Evolutionary conservation across 768 basidiomycete species (phyloP), one percentile per base, ranked within the genome.

Genomic region (Suillus subaureus): DNA sequence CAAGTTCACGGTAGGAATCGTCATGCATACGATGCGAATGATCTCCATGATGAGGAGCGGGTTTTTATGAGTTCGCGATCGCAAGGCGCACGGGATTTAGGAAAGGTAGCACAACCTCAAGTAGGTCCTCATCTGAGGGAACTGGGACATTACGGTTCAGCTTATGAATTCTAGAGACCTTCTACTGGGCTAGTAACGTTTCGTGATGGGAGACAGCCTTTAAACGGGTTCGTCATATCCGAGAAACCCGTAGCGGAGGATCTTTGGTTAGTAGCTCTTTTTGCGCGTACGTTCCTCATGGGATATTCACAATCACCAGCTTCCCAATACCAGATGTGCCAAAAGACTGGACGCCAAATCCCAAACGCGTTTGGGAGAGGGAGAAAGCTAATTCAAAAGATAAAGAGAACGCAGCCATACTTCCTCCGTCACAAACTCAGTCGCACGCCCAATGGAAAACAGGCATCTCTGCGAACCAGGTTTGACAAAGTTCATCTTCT

Each of bases 251-350:
- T 91, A 9, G 78, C 83, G 58, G 89, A 92, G 70, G 90, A 93
- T 69, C 74, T 81, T 80, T 90, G 87, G 92, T 91, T 70, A 71
- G 81, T 77, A 21, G 49, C 43, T 57, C 58, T 64, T 64, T 57
- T 55, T 43, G 47, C 64, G 52, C 26, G 8, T 11, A 11, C 21
- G 11, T 33, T 16, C 4, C 6, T 28, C 16, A 12, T 58, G 9
- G 69, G 64, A 49, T 58, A 18, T 26, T 58, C 11, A 58, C 26
- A 11, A 40, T 18, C 40, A 47, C 12, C 65, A 96, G 94, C 91
- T 97, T 93, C 76, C 88, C 89, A 6, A 76, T 94, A 40, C 92
- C 95, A 2, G 89, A 92, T 16, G 79, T 97, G 54, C 96, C 96
- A 3, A 72, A 84, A 66, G 91, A 86, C 18, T 99, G 97, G 97